Conservation (phyloP, 352 stramenopile genomes). For the Globisporangium splendens region DNA sequence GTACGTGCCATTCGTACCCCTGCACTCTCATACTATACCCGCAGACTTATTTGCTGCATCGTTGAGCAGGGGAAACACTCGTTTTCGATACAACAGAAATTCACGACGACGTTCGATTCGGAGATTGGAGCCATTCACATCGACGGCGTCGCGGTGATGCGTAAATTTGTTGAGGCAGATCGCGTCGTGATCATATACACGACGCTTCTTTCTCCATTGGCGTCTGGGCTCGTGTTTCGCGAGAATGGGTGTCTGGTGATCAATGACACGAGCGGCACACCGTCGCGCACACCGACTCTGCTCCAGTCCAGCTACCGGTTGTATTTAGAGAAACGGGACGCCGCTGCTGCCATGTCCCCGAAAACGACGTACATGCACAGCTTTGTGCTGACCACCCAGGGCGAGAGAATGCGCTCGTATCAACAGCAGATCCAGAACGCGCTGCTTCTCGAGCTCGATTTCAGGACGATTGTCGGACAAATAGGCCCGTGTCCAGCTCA, state of each 20-base stretch:
- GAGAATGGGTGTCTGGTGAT: conserved; percentile 4
- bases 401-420: not conserved
- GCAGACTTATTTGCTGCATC: no score
- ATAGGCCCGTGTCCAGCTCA: no score
- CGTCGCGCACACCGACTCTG: not conserved
- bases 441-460: not conserved
- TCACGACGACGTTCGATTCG: not conserved
- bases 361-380: not conserved
- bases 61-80: not conserved
- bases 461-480: not conserved
- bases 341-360: not conserved
- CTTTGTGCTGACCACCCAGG: not conserved
- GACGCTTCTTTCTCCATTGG: not conserved
- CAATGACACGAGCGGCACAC: not conserved
- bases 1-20: no score
- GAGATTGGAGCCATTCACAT: not conserved
- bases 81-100: not conserved
- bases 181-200: conserved; percentile 2
- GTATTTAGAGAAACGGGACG: not conserved
- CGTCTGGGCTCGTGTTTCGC: not conserved
- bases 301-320: conserved; percentile 1
- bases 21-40: no score
- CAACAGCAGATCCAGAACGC: not conserved
- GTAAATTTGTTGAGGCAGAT: not conserved
- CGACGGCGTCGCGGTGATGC: not conserved